Percentiles rank a stretch among this genome's conserved stretches.
Evolutionary conservation across 148 eudicot genomes (phyloP).

Genomic region (Heliamphora exappendiculata): DNA sequence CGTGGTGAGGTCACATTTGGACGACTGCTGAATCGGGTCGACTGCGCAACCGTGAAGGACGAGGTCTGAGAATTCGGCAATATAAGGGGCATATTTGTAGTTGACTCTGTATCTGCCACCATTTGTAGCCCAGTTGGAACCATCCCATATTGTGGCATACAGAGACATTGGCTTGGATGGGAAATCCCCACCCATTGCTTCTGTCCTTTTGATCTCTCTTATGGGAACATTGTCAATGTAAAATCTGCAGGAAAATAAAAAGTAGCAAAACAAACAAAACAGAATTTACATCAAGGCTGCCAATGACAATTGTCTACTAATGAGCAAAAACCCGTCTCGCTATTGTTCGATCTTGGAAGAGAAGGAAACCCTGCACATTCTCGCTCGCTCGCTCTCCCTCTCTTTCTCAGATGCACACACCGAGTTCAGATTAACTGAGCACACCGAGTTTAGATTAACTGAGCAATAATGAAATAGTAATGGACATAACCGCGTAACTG

Average conservation of each 20-base stretch:
- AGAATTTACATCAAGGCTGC: not conserved
- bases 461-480: no score
- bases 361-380: not conserved
- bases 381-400: no score
- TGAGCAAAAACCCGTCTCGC: not conserved
- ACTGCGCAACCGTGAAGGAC: conserved; percentile 83
- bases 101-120: conserved; percentile 77
- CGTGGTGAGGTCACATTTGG: conserved; percentile 32
- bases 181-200: conserved; percentile 67
- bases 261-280: conserved; percentile 1
- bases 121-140: conserved; percentile 86
- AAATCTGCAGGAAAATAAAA: conserved; percentile 47
- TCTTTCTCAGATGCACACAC: no score
- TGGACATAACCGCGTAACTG: no score
- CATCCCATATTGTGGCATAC: conserved; percentile 94
- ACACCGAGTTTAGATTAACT: no score
- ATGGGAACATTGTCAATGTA: conserved; percentile 77
- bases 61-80: conserved; percentile 64
- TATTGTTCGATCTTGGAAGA: not conserved
- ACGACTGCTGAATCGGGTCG: conserved; percentile 49
- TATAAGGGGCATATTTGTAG: conserved; percentile 83
- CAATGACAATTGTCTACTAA: not conserved
- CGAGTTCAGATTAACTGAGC: no score
- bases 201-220: conserved; percentile 62
- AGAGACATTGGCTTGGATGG: conserved; percentile 91